phyloP scores from a whole-genome alignment of 257 asterid genomes.

The Plantago elongata region DNA sequence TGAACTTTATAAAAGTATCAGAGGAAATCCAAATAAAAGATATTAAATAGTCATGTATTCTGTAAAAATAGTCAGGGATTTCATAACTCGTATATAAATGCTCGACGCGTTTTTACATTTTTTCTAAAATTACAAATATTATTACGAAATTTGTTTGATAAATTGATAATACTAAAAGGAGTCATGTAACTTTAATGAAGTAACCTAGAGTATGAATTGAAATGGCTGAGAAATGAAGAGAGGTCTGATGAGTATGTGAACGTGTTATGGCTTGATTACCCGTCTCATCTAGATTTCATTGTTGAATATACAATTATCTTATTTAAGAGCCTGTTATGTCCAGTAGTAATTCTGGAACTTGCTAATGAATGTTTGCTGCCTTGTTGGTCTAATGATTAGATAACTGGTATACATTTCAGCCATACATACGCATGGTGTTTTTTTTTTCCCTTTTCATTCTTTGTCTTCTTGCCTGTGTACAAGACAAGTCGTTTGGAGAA shows the following conservation, averaged over 20 bases:
- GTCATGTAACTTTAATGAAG: constrained; percentile 2
- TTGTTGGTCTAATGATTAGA: background rate
- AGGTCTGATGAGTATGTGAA: too few relatives aligned
- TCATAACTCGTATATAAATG: too few relatives aligned
- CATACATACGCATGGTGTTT: background rate
- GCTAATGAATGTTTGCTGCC: constrained; percentile 4
- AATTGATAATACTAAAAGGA: constrained; percentile 1
- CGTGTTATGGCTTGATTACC: too few relatives aligned
- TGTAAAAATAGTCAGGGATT: too few relatives aligned
- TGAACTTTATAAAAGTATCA: background rate
- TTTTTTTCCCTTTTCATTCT: background rate
- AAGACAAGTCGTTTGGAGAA: background rate
- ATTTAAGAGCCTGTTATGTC: background rate
- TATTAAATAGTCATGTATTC: too few relatives aligned
- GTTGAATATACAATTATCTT: background rate
- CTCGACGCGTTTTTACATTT: background rate
- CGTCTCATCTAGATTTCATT: background rate
- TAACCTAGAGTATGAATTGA: background rate
- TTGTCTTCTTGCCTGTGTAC: background rate
- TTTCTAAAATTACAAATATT: background rate
- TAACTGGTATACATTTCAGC: constrained; percentile 5
- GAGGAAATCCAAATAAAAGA: background rate
- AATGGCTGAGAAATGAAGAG: background rate
- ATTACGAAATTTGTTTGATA: background rate
- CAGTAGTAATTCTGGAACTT: background rate